Evolutionary conservation across 495 filamentous ascomycete genomes (phyloP), one percentile per base, ranked within the genome.

Genomic region (Hyaloscypha hepaticicola): DNA sequence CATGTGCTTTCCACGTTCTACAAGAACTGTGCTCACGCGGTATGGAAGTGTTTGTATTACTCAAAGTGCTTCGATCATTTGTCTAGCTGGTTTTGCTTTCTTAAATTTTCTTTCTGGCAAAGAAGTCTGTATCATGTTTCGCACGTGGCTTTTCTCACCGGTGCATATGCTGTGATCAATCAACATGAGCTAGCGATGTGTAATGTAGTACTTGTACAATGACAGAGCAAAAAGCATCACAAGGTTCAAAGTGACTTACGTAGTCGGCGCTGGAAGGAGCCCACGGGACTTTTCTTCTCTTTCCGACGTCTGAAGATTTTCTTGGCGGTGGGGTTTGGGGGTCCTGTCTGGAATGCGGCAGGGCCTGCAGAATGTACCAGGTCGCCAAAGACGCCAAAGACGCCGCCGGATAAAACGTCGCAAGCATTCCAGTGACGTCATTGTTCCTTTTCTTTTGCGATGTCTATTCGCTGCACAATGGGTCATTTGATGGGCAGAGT

Each of bases 401-500:
- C n/a, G 50, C 22, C 5, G 16, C 50, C n/a, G 50, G 50, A 19
- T 9, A 14, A 58, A 58, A 38, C 29, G 19, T 25, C 21, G 34
- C n/a, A 25, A 5, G 11, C 7, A 38, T 29, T 33, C 56, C 56
- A 58, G 29, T 26, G 19, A 58, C 56, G 56, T 58, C 56, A 58
- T 58, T 58, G 29, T 24, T 22, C 21, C 1, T 58, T 58, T 38
- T 33, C 55, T 57, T 57, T 57, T 58, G 16, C 28, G 14, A 24
- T 12, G 7, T 45, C 24, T 31, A 25, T 58, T 38, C 28, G 29
- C 56, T 58, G 29, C 14, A 9, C 24, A 58, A 33, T 57, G 31
- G 55, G 25, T 58, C 56, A 58, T 22, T 58, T 58, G 56, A 58
- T 58, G 56, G 41, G 34, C 28, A 58, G 24, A 45, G 6, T 53